Conservation (phyloP, 495 filamentous ascomycete species). For the Daldinia grandis region DNA sequence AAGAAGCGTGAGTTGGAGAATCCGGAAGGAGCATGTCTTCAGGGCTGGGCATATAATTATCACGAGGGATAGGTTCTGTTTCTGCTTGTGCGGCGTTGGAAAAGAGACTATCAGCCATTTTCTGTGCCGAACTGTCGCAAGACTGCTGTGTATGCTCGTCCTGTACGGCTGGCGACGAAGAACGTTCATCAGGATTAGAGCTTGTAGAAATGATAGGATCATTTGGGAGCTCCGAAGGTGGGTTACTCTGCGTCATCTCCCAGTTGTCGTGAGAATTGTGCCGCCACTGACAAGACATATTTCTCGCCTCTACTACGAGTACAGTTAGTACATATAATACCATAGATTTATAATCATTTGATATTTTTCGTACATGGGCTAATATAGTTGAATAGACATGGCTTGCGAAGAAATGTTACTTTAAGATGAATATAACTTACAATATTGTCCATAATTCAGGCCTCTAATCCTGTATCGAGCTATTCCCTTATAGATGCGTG, state of each 20-base stretch:
- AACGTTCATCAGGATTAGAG: conserved; percentile 36
- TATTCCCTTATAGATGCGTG: background rate
- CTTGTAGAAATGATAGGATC: conserved; percentile 29
- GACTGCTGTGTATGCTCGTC: conserved; percentile 1
- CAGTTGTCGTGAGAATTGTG: conserved; percentile 20
- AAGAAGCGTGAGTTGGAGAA: conserved; percentile 4
- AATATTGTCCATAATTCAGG: background rate
- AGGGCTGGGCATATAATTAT: background rate
- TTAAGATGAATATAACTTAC: background rate
- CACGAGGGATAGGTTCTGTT: conserved; percentile 32
- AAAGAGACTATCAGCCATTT: conserved; percentile 17
- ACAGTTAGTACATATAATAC: background rate
- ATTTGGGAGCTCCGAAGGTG: conserved; percentile 32
- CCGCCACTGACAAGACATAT: conserved; percentile 38
- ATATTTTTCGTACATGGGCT: background rate
- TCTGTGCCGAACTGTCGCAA: background rate
- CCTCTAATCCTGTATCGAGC: background rate
- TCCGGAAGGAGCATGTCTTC: conserved; percentile 23
- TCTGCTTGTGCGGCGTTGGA: conserved; percentile 32
- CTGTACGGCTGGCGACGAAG: conserved; percentile 19
- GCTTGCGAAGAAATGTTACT: background rate
- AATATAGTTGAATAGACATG: background rate
- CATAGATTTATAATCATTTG: background rate
- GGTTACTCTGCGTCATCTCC: conserved; percentile 37
- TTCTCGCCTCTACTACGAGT: background rate